phyloP scores from a whole-genome alignment of 768 basidiomycete genomes.

The Trametes cinnabarina region DNA sequence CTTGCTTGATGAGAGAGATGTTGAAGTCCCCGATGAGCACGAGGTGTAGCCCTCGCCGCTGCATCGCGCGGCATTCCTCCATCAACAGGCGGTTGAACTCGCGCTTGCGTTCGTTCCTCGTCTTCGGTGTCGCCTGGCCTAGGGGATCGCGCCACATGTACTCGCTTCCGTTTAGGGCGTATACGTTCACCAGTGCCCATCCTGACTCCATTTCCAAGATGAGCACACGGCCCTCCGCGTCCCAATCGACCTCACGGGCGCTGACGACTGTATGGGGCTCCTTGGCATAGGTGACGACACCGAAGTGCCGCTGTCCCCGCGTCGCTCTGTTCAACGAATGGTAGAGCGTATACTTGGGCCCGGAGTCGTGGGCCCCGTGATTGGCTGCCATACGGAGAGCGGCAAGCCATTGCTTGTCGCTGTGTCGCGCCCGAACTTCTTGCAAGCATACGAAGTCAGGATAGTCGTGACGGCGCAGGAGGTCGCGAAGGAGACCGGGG shows the following conservation, averaged over 20 bases:
- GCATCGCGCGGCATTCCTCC: slow-evolving; percentile 23
- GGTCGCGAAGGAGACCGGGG: slow-evolving; percentile 21
- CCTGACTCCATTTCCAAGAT: slow-evolving; percentile 26
- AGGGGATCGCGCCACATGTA: slow-evolving; percentile 25
- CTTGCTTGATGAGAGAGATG: slow-evolving; percentile 22
- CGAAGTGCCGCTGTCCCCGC: slow-evolving; percentile 25
- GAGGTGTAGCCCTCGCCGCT: slow-evolving; percentile 21
- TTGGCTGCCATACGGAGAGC: slow-evolving; percentile 20
- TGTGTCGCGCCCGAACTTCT: slow-evolving; percentile 24
- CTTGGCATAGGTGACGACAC: slow-evolving; percentile 22
- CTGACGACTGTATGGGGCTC: slow-evolving; percentile 14
- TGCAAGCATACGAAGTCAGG: slow-evolving; percentile 28
- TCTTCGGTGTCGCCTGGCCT: slow-evolving; percentile 19
- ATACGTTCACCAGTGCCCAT: slow-evolving; percentile 29
- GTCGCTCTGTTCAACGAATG: slow-evolving; percentile 23
- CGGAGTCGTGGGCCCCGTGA: slow-evolving; percentile 11
- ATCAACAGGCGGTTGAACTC: slow-evolving; percentile 27
- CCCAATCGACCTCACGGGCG: slow-evolving; percentile 27
- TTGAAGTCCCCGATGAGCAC: slow-evolving; percentile 30
- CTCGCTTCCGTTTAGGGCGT: slow-evolving; percentile 29
- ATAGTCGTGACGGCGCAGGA: slow-evolving; percentile 19
- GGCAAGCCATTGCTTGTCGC: slow-evolving; percentile 24
- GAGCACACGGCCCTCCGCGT: slow-evolving; percentile 25
- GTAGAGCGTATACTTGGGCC: slow-evolving; percentile 22
- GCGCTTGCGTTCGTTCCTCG: slow-evolving; percentile 27